Conservation (phyloP, 139 green algal species). For the Yamagishiella unicocca region DNA sequence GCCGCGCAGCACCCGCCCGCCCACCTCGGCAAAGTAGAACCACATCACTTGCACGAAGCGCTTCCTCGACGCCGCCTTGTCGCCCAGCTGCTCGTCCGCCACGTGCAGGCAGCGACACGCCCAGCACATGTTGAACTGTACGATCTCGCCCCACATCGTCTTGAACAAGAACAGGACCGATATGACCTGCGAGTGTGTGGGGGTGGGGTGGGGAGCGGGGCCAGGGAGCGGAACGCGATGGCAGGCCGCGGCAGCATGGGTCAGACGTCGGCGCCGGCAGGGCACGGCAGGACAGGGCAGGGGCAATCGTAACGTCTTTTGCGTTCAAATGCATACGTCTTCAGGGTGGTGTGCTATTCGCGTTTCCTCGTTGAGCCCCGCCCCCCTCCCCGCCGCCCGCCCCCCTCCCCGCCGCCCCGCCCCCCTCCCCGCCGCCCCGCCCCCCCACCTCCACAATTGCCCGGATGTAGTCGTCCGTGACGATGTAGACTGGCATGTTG, state of each 20-base stretch:
- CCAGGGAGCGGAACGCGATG: no score
- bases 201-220: no score
- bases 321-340: no score
- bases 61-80: no score
- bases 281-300: no score
- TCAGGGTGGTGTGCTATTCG: no score
- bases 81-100: neutral
- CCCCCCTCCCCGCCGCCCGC: no score
- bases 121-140: slow-evolving; percentile 6
- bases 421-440: neutral
- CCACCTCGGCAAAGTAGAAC: slow-evolving; percentile 10
- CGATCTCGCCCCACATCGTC: neutral
- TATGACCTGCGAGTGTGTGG: neutral
- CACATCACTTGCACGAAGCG: neutral
- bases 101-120: neutral
- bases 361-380: no score
- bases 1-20: no score
- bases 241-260: no score
- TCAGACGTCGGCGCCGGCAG: no score
- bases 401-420: neutral
- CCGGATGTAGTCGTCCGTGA: neutral
- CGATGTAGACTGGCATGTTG: neutral
- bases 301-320: no score
- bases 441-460: neutral
- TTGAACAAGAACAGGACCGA: neutral